These are phyloP conservation scores for Penicillium canariense DNA, from an alignment of 495 filamentous ascomycete genomes.

Conservation along the genomic window DNA sequence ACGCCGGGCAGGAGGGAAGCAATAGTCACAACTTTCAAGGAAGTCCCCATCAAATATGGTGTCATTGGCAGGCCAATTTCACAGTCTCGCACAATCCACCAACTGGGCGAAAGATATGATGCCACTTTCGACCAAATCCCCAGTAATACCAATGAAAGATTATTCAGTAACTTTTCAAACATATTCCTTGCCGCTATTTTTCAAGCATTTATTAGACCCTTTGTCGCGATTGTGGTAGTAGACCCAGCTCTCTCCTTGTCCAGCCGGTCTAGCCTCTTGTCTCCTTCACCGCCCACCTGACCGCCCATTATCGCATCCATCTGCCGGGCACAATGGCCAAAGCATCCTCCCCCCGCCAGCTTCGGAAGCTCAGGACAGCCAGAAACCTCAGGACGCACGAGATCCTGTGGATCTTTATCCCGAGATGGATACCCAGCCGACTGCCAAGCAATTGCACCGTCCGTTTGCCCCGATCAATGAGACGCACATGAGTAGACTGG, in stretches of 20 bases:
- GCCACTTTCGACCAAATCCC: background rate
- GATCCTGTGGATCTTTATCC: background rate
- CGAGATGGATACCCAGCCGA: slow-evolving; percentile 40
- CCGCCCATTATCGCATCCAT: background rate
- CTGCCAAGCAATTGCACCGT: slow-evolving; percentile 41
- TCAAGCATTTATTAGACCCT: background rate
- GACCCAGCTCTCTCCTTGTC: no score
- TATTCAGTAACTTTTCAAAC: no score
- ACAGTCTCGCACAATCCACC: background rate
- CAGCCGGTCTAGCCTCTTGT: no score
- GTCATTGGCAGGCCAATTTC: background rate
- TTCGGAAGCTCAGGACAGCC: background rate
- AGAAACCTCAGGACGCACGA: no score
- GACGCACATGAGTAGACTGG: background rate
- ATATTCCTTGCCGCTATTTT: background rate
- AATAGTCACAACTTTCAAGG: background rate
- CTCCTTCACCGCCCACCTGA: background rate
- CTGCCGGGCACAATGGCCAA: background rate
- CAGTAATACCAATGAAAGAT: background rate
- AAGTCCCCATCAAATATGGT: background rate
- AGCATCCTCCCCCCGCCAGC: background rate
- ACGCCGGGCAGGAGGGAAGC: background rate
- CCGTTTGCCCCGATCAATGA: background rate
- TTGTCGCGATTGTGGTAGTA: no score
- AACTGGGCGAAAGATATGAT: background rate